These are phyloP conservation scores for Achaetomium macrosporum DNA, from an alignment of 2,329 filamentous ascomycete genomes.

Conservation along the genomic window DNA sequence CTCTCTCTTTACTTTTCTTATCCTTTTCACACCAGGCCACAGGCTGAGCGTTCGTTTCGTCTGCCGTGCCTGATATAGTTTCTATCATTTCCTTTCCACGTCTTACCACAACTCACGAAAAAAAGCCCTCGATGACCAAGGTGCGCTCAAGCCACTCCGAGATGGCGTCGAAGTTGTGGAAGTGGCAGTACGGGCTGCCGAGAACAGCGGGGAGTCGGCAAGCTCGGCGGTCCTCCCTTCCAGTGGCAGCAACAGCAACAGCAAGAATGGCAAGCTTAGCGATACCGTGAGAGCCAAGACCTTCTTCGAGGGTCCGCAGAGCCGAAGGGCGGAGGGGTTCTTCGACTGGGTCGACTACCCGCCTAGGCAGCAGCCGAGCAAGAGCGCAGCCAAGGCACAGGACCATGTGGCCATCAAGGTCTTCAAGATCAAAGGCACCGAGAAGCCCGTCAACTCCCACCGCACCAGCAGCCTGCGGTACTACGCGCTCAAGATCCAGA, in stretches of 20 bases:
- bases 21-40: no score
- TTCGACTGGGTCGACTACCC: slow-evolving; percentile 39
- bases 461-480: slow-evolving; percentile 36
- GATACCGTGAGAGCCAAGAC: slow-evolving; percentile 31
- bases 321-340: slow-evolving; percentile 12
- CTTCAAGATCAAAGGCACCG: slow-evolving; percentile 41
- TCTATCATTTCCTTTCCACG: no score
- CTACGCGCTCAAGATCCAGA: slow-evolving; percentile 39
- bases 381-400: slow-evolving; percentile 31
- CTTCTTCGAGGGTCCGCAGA: slow-evolving; percentile 35
- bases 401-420: slow-evolving; percentile 40
- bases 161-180: slow-evolving; percentile 22
- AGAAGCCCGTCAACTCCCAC: slow-evolving; percentile 36
- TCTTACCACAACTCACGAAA: no score
- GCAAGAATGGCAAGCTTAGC: slow-evolving; percentile 22
- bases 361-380: slow-evolving; percentile 38
- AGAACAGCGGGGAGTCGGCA: slow-evolving; percentile 21
- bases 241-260: background rate
- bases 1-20: no score
- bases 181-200: slow-evolving; percentile 25
- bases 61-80: no score
- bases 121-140: no score
- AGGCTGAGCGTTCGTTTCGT: no score
- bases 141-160: background rate
- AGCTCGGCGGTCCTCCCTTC: slow-evolving; percentile 22